phyloP scores from a whole-genome alignment of 495 filamentous ascomycete genomes.

The Letharia columbiana region DNA sequence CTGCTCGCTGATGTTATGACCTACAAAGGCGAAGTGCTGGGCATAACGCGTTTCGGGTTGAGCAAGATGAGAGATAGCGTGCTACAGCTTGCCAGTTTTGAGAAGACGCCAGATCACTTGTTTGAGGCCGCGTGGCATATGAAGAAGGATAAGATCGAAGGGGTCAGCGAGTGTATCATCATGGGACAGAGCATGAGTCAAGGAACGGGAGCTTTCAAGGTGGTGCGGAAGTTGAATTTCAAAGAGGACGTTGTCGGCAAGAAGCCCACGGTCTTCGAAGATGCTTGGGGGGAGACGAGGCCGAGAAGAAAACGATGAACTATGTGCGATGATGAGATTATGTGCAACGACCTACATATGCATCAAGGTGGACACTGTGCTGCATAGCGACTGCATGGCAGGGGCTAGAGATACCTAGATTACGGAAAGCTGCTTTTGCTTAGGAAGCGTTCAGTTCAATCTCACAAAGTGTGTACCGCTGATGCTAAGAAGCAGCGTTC shows the following conservation, averaged over 20 bases:
- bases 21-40: slow-evolving; percentile 95
- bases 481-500: not conserved
- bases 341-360: not conserved
- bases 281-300: slow-evolving; percentile 48
- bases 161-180: slow-evolving; percentile 95
- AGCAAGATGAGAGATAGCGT: slow-evolving; percentile 96
- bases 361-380: not conserved
- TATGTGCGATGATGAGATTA: not conserved
- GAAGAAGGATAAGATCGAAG: slow-evolving; percentile 81
- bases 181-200: slow-evolving; percentile 90
- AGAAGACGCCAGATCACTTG: slow-evolving; percentile 96
- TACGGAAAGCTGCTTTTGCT: not conserved
- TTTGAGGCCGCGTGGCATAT: slow-evolving; percentile 89
- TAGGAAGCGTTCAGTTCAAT: not conserved
- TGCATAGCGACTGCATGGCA: slow-evolving; percentile 3
- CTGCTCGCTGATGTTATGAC: slow-evolving; percentile 99
- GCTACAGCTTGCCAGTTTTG: slow-evolving; percentile 90
- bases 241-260: slow-evolving; percentile 54
- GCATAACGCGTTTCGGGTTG: slow-evolving; percentile 92
- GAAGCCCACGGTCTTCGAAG: slow-evolving; percentile 69
- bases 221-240: slow-evolving; percentile 67
- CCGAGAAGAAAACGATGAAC: not conserved
- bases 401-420: not conserved
- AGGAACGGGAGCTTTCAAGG: slow-evolving; percentile 86
- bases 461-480: not conserved